phyloP scores from a whole-genome alignment of 108 stramenopile genomes.

The Cyclotella choctawhatcheeana region DNA sequence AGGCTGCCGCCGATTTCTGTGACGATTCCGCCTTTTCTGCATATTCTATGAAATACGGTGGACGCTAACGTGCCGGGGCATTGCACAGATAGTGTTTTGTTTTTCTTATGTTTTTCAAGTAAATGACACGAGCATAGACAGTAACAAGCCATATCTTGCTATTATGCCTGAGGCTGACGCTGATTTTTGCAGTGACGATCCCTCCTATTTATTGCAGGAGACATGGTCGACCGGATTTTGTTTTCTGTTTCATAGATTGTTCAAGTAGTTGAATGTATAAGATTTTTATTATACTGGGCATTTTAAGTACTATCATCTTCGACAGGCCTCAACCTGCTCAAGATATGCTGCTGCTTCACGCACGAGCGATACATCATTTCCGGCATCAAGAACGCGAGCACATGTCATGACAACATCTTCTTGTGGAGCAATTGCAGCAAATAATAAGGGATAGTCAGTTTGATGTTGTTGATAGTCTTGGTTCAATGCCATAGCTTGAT shows the following conservation, averaged over 20 bases:
- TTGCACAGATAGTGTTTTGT: too few relatives aligned
- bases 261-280: background rate
- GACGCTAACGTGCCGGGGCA: too few relatives aligned
- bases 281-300: background rate
- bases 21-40: too few relatives aligned
- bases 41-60: too few relatives aligned
- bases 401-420: constrained; percentile 91
- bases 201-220: too few relatives aligned
- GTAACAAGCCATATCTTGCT: background rate
- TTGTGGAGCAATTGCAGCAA: constrained; percentile 67
- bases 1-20: background rate
- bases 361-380: constrained; percentile 80
- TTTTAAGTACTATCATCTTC: background rate
- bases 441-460: constrained; percentile 68
- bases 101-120: background rate
- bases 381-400: constrained; percentile 76
- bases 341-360: constrained; percentile 89
- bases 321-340: constrained; percentile 70
- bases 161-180: background rate
- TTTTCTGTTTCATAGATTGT: background rate
- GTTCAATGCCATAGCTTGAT: background rate
- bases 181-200: background rate
- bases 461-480: constrained; percentile 13
- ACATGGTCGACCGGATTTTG: too few relatives aligned
- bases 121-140: background rate